phyloP scores from a whole-genome alignment of 169 alveolate species.

The Toxoplasma gondii region DNA sequence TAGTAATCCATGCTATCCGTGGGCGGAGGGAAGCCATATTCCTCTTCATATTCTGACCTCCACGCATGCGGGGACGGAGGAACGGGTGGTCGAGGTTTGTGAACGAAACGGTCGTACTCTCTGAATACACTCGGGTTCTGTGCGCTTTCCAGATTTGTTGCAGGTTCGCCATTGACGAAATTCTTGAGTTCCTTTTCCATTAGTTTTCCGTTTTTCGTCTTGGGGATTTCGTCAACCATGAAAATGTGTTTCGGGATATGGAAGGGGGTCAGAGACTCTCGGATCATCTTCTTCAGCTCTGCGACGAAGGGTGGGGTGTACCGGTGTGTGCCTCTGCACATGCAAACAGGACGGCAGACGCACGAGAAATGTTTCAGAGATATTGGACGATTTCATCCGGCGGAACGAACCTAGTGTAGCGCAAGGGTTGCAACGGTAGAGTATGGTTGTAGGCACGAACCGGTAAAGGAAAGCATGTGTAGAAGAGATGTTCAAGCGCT shows the following conservation, averaged over 20 bases:
- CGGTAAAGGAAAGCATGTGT: no score
- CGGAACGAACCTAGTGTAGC: no score
- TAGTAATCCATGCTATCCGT: neutral
- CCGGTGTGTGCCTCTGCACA: neutral
- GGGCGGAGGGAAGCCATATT: neutral
- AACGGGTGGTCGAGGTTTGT: neutral
- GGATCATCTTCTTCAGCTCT: neutral
- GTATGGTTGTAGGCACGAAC: no score
- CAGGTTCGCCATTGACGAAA: constrained; percentile 9
- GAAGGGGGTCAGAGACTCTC: neutral
- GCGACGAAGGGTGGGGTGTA: neutral
- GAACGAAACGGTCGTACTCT: constrained; percentile 32
- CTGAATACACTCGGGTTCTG: constrained; percentile 25
- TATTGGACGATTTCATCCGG: no score
- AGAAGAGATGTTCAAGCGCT: no score
- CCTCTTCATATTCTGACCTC: neutral
- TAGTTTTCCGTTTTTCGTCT: constrained; percentile 48
- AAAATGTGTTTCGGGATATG: constrained; percentile 36
- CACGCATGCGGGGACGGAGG: neutral
- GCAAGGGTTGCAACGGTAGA: no score
- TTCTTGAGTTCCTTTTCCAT: constrained; percentile 41
- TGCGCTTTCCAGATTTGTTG: neutral
- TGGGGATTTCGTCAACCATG: constrained; percentile 39
- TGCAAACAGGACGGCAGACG: neutral
- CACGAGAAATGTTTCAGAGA: no score